Conservation (phyloP, 352 stramenopile genomes). For the Phytopythium aichiense region DNA sequence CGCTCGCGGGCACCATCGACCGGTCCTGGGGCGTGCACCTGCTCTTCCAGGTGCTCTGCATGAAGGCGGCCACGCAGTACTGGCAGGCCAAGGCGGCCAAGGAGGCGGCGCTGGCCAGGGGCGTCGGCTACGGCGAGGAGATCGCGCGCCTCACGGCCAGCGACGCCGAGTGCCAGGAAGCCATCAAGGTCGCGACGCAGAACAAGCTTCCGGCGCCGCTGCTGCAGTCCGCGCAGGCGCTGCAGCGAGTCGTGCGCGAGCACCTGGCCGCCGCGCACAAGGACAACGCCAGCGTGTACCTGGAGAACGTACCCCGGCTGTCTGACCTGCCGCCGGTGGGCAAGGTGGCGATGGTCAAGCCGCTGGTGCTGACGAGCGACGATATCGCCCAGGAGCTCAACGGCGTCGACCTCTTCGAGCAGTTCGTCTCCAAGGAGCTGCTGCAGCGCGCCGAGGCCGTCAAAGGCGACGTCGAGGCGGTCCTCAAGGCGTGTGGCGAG, state of each 20-base stretch:
- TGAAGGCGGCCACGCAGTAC: conserved; percentile 71
- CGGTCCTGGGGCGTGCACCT: conserved; percentile 63
- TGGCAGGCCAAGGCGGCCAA: conserved; percentile 73
- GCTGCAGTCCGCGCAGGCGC: conserved; percentile 42
- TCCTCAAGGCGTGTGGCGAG: conserved; percentile 40
- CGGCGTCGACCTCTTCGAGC: conserved; percentile 62
- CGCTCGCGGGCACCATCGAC: conserved; percentile 47
- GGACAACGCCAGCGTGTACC: conserved; percentile 80
- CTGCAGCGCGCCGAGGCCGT: conserved; percentile 36
- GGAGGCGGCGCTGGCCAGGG: conserved; percentile 39
- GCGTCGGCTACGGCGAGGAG: conserved; percentile 72
- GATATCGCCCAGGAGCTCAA: conserved; percentile 53
- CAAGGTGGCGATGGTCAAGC: conserved; percentile 69
- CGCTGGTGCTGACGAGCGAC: conserved; percentile 35
- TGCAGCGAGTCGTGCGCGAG: conserved; percentile 58
- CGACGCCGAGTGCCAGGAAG: conserved; percentile 50
- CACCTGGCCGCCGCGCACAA: conserved; percentile 55
- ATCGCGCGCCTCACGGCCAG: conserved; percentile 56
- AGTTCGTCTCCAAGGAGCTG: conserved; percentile 58
- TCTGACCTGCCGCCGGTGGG: conserved; percentile 48
- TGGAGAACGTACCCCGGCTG: conserved; percentile 67
- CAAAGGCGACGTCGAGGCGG: conserved; percentile 41
- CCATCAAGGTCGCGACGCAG: conserved; percentile 50
- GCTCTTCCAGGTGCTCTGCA: conserved; percentile 65
- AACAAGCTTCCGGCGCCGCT: conserved; percentile 60